A percentile compares a stretch with the other conserved stretches of the same genome.
phyloP scores from a whole-genome alignment of 192 early-diverging fungal genomes.

The Podila clonocystis region DNA sequence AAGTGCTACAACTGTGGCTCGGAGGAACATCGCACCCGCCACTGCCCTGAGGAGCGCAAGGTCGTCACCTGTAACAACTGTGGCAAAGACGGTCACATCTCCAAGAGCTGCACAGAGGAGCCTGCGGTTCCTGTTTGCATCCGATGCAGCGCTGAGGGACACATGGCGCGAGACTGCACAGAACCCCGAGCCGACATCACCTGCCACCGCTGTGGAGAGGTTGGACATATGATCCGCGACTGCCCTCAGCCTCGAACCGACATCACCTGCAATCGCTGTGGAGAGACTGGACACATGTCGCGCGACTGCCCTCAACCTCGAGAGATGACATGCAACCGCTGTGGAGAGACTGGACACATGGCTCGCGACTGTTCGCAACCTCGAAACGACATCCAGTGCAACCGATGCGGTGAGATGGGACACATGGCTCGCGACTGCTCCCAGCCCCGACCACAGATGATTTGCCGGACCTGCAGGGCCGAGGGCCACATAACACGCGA shows the following conservation, averaged over 20 bases:
- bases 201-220: slow-evolving; percentile 53
- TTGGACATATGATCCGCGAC: slow-evolving; percentile 55
- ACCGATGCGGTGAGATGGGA: slow-evolving; percentile 55
- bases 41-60: slow-evolving; percentile 51
- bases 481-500: slow-evolving; percentile 57
- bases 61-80: slow-evolving; percentile 64
- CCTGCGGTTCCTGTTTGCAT: slow-evolving; percentile 18
- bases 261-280: slow-evolving; percentile 23
- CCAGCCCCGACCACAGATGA: slow-evolving; percentile 14
- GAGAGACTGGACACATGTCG: slow-evolving; percentile 53
- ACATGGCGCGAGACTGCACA: slow-evolving; percentile 20
- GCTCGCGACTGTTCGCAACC: slow-evolving; percentile 18
- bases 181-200: slow-evolving; percentile 45
- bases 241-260: slow-evolving; percentile 45
- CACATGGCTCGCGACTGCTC: slow-evolving; percentile 59
- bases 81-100: slow-evolving; percentile 55
- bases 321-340: slow-evolving; percentile 12
- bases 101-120: slow-evolving; percentile 55
- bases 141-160: slow-evolving; percentile 24
- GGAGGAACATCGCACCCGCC: slow-evolving; percentile 59
- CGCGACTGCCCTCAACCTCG: slow-evolving; percentile 49
- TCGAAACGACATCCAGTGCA: slow-evolving; percentile 7
- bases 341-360: slow-evolving; percentile 16
- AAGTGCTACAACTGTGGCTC: slow-evolving; percentile 59
- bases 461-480: slow-evolving; percentile 18